Base-by-base conservation (phyloP, 495 filamentous ascomycete species). In the Penicillium waksmanii region DNA sequence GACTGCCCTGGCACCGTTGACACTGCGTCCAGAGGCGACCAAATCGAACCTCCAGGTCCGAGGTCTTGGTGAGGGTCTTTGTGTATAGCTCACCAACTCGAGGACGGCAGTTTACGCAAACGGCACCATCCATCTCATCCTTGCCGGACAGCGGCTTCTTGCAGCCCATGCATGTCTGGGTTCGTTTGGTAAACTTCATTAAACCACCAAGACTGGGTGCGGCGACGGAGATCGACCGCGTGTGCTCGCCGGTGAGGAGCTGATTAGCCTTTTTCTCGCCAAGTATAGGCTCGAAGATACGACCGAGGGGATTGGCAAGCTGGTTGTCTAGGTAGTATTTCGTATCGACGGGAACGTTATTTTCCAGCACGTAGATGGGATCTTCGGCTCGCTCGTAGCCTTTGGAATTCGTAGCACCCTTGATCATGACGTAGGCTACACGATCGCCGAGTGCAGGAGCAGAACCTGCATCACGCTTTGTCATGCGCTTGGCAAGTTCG, bases 251-350 rank as follows among this genome's bases (percentile, higher is more conserved):
- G 1, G 87, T 90, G 12, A 89, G 85, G 27, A 99, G 80, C 48
- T 89, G 88, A 36, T 85, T 86, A 19, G 91, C 89, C 73, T 93
- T 96, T 66, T 90, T 91, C 72, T 96, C 93, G 9, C 95, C 95
- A 3, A 98, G 79, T 54, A 98, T 97, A 35, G 94, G 93, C 68
- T 98, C 95, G 81, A 99, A 99, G 69, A 99, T 99, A 68, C 95
- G 87, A 8, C 87, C 87, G 0, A 99, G 82, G 0, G 95, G 95
- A 68, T 97, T 97, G 7, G 95, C 88, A 6, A 99, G 89, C 73
- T 99, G 95, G 72, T 99, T 98, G 66, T 98, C 96, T 7, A 99
- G 88, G 71, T 99, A 99, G 79, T 99, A 99, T 71, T 90, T 96
- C 3, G 96, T 97, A 75, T 99, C 95, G 69, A 99, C 95, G 13